Conservation (phyloP, 2,329 filamentous ascomycete genomes). For the Pseudogymnoascus sp. region DNA sequence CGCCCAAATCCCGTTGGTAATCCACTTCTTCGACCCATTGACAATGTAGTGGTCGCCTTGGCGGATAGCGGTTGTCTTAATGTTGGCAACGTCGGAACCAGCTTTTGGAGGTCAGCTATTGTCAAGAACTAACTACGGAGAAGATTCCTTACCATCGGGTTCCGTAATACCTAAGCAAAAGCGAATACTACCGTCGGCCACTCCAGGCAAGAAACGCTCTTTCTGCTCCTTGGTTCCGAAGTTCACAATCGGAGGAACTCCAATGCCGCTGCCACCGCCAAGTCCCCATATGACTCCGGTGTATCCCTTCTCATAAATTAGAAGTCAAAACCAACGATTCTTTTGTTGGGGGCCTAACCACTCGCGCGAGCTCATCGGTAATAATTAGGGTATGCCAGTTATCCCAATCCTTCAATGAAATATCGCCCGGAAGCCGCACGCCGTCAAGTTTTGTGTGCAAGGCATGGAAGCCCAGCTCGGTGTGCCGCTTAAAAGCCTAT, state of each 20-base stretch:
- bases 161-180: slow-evolving; percentile 61
- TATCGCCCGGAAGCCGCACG: slow-evolving; percentile 34
- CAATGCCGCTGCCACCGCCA: slow-evolving; percentile 52
- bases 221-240: slow-evolving; percentile 54
- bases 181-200: slow-evolving; percentile 49
- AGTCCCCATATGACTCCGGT: slow-evolving; percentile 51
- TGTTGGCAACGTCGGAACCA: slow-evolving; percentile 56
- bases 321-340: background rate
- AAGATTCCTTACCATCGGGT: slow-evolving; percentile 39
- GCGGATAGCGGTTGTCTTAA: slow-evolving; percentile 49
- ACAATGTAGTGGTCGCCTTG: slow-evolving; percentile 48
- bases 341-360: slow-evolving; percentile 23
- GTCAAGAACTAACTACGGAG: slow-evolving; percentile 44
- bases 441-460: slow-evolving; percentile 32
- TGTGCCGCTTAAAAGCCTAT: slow-evolving; percentile 24
- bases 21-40: slow-evolving; percentile 63
- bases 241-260: slow-evolving; percentile 54
- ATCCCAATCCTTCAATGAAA: slow-evolving; percentile 42
- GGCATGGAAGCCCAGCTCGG: slow-evolving; percentile 26
- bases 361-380: slow-evolving; percentile 45
- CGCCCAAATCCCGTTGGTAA: slow-evolving; percentile 53
- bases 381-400: slow-evolving; percentile 48
- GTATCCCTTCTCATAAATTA: slow-evolving; percentile 30
- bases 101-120: slow-evolving; percentile 26
- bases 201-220: slow-evolving; percentile 46